A percentile compares a stretch with the other conserved stretches of the same genome.
phyloP scores from a whole-genome alignment of 768 basidiomycete genomes.

The Butyriboletus loyo region DNA sequence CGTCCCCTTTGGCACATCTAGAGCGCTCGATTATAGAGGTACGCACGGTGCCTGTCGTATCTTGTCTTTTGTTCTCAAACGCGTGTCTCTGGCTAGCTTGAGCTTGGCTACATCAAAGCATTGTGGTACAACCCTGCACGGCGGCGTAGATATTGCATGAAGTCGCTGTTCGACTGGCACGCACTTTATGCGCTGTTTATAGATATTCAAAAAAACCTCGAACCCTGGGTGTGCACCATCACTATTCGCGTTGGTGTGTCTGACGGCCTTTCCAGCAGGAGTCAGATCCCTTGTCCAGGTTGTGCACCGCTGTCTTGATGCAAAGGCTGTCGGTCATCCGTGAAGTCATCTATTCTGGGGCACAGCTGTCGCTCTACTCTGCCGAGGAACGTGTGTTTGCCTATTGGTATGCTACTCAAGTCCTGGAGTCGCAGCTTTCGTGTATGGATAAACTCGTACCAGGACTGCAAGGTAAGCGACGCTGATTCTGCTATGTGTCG shows the following conservation, averaged over 20 bases:
- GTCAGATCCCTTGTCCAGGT: conserved; percentile 26
- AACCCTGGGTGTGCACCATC: conserved; percentile 13
- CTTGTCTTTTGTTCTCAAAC: neutral
- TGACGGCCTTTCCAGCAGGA: conserved; percentile 18
- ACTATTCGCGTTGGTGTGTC: neutral
- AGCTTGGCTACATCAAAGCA: conserved; percentile 56
- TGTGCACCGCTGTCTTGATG: conserved; percentile 40
- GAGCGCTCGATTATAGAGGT: conserved; percentile 41
- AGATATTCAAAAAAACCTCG: conserved; percentile 18
- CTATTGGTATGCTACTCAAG: conserved; percentile 67
- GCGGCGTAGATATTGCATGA: conserved; percentile 61
- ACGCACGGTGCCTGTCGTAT: neutral
- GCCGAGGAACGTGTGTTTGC: conserved; percentile 67
- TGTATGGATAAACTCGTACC: conserved; percentile 49
- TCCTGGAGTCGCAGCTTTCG: conserved; percentile 55
- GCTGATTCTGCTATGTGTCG: neutral
- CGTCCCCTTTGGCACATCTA: conserved; percentile 40
- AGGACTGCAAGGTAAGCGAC: conserved; percentile 39
- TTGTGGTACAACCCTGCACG: conserved; percentile 69
- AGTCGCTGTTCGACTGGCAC: conserved; percentile 66
- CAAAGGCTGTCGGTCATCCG: conserved; percentile 60
- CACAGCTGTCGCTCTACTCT: conserved; percentile 72
- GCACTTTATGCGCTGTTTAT: conserved; percentile 49
- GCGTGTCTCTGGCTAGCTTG: conserved; percentile 40
- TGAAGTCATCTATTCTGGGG: conserved; percentile 72